phyloP scores from a whole-genome alignment of 2,329 filamentous ascomycete species.

The Clarireedia paspali region DNA sequence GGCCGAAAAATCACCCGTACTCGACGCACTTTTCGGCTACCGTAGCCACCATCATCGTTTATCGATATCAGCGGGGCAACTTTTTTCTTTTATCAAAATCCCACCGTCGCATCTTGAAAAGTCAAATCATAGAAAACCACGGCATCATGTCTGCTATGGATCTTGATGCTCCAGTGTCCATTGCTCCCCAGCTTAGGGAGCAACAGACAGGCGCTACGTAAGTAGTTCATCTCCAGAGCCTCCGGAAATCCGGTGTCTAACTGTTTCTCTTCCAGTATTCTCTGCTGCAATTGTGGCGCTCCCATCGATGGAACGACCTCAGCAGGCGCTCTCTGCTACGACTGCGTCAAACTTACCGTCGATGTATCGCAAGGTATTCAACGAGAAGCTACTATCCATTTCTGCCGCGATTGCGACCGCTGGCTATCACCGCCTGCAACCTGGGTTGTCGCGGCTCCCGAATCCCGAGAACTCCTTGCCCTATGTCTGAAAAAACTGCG shows the following conservation, averaged over 20 bases:
- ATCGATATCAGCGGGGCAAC: slow-evolving; percentile 16
- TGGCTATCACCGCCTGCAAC: slow-evolving; percentile 81
- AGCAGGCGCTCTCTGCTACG: slow-evolving; percentile 84
- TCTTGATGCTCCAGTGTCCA: slow-evolving; percentile 46
- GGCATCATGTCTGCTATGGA: slow-evolving; percentile 50
- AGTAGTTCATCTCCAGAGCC: slow-evolving; percentile 21
- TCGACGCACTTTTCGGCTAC: not conserved
- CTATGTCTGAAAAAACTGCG: slow-evolving; percentile 83
- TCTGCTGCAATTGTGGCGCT: slow-evolving; percentile 96
- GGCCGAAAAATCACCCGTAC: not conserved
- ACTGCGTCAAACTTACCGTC: slow-evolving; percentile 90
- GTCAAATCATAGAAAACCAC: slow-evolving; percentile 21
- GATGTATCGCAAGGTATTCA: slow-evolving; percentile 90
- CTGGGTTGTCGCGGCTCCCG: slow-evolving; percentile 78
- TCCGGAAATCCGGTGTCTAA: slow-evolving; percentile 11
- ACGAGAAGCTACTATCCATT: slow-evolving; percentile 81
- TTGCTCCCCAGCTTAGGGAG: slow-evolving; percentile 32
- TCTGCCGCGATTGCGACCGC: slow-evolving; percentile 89
- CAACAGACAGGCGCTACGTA: slow-evolving; percentile 44
- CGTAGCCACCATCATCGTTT: slow-evolving; percentile 8
- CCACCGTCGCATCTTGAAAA: slow-evolving; percentile 10
- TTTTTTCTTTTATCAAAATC: slow-evolving; percentile 23
- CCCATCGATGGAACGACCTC: slow-evolving; percentile 87
- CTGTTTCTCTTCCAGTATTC: slow-evolving; percentile 51
- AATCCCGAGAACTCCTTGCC: slow-evolving; percentile 88